Conservation (phyloP, 768 basidiomycete species). For the Coprinopsis marcescibilis region DNA sequence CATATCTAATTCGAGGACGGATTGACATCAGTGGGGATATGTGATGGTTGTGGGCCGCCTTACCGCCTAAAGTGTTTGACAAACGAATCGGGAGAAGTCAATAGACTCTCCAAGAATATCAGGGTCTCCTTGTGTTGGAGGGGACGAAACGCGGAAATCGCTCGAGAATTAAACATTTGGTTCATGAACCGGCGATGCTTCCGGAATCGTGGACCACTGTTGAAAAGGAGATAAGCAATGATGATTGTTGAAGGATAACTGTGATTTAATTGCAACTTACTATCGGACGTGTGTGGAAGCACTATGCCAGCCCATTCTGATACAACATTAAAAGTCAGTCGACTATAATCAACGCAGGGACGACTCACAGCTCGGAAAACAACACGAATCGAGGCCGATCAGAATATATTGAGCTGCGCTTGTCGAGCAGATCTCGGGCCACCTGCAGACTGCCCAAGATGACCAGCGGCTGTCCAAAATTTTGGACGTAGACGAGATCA, state of each 20-base stretch:
- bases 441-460: constrained; percentile 43
- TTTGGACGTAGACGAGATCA: constrained; percentile 33
- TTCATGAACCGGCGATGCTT: constrained; percentile 49
- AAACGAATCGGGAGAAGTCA: constrained; percentile 32
- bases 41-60: background rate
- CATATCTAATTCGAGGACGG: constrained; percentile 27
- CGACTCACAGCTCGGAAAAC: constrained; percentile 40
- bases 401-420: constrained; percentile 49
- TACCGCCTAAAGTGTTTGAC: constrained; percentile 41
- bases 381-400: constrained; percentile 45
- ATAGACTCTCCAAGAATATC: constrained; percentile 35
- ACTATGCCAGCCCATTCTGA: constrained; percentile 44
- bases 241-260: background rate
- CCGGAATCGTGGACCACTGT: constrained; percentile 47
- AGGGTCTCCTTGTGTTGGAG: constrained; percentile 38
- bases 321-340: constrained; percentile 2
- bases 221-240: constrained; percentile 2
- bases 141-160: constrained; percentile 31
- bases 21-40: constrained; percentile 1
- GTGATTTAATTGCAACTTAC: constrained; percentile 22
- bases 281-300: constrained; percentile 45
- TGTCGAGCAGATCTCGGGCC: constrained; percentile 45
- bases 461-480: constrained; percentile 43
- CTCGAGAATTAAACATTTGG: constrained; percentile 41
- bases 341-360: constrained; percentile 2